These are phyloP conservation scores for Aurinia saxatilis DNA, from an alignment of 345 rosid genomes.

Conservation along the genomic window DNA sequence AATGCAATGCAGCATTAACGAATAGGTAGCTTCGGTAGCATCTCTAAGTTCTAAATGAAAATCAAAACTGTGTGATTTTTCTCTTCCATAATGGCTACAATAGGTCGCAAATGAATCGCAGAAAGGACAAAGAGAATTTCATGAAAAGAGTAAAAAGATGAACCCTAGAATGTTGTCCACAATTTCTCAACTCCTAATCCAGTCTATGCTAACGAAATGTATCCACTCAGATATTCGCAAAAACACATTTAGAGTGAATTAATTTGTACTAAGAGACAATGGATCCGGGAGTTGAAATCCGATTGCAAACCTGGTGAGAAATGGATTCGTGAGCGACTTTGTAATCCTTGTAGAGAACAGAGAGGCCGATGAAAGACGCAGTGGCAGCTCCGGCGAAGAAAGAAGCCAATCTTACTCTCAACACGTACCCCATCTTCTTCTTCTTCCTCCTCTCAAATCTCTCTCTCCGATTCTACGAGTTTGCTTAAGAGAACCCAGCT, in stretches of 20 bases:
- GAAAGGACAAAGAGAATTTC: not conserved
- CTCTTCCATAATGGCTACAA: not conserved
- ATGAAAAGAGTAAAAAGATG: not conserved
- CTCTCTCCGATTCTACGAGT: not conserved
- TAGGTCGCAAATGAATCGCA: not conserved
- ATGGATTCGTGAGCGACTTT: constrained; percentile 71
- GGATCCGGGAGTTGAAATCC: not conserved
- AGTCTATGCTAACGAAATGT: not conserved
- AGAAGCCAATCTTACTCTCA: constrained; percentile 88
- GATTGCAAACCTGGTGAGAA: constrained; percentile 56
- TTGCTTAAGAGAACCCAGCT: not conserved
- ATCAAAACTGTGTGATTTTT: not conserved
- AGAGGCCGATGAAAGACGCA: constrained; percentile 70
- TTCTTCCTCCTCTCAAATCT: constrained; percentile 12
- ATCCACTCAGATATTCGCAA: not conserved
- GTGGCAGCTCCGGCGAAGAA: constrained; percentile 89
- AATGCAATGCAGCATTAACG: not conserved
- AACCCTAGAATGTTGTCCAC: constrained; percentile 10
- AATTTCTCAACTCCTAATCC: not conserved
- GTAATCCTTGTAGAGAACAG: constrained; percentile 77
- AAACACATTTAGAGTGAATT: not conserved
- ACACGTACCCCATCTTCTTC: constrained; percentile 69
- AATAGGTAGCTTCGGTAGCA: not conserved
- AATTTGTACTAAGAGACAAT: not conserved
- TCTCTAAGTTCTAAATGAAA: constrained; percentile 2